A percentile compares a stretch with the other conserved stretches of the same genome.
These are phyloP conservation scores for Dendrobium catenatum DNA, from an alignment of 106 monocot species.

Conservation along the genomic window DNA sequence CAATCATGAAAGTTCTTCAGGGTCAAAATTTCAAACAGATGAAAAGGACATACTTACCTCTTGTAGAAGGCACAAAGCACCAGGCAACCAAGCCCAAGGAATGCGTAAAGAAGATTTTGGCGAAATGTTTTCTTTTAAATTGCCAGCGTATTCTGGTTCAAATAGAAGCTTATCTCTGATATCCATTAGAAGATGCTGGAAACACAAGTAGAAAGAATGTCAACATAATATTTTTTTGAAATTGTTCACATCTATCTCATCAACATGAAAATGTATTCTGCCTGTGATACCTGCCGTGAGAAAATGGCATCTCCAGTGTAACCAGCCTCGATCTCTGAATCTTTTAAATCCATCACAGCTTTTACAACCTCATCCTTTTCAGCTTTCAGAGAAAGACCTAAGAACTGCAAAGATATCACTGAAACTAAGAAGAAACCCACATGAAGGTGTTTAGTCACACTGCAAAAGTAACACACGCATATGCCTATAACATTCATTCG, in stretches of 20 bases:
- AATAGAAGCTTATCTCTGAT: slow-evolving; percentile 96
- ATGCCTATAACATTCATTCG: neutral
- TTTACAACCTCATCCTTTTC: slow-evolving; percentile 98
- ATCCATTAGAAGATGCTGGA: slow-evolving; percentile 86
- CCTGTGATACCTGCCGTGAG: slow-evolving; percentile 53
- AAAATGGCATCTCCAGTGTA: slow-evolving; percentile 54
- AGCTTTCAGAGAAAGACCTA: slow-evolving; percentile 76
- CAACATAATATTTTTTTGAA: slow-evolving; percentile 36
- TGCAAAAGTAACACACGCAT: neutral
- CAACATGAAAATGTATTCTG: neutral
- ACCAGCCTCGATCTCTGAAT: slow-evolving; percentile 79
- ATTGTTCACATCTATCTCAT: slow-evolving; percentile 5
- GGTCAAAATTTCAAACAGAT: neutral
- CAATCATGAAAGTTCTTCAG: neutral
- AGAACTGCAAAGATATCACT: slow-evolving; percentile 43
- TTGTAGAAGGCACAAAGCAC: slow-evolving; percentile 72
- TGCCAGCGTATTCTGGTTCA: slow-evolving; percentile 88
- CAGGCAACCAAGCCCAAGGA: slow-evolving; percentile 83
- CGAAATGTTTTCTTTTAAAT: slow-evolving; percentile 65
- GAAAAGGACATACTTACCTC: slow-evolving; percentile 41
- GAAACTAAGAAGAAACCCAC: neutral
- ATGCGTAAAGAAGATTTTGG: slow-evolving; percentile 71
- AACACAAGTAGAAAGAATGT: neutral
- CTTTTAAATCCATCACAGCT: slow-evolving; percentile 73
- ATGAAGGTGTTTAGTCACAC: neutral